phyloP scores from a whole-genome alignment of 2,329 filamentous ascomycete species.

The Raffaelea ambrosiae region DNA sequence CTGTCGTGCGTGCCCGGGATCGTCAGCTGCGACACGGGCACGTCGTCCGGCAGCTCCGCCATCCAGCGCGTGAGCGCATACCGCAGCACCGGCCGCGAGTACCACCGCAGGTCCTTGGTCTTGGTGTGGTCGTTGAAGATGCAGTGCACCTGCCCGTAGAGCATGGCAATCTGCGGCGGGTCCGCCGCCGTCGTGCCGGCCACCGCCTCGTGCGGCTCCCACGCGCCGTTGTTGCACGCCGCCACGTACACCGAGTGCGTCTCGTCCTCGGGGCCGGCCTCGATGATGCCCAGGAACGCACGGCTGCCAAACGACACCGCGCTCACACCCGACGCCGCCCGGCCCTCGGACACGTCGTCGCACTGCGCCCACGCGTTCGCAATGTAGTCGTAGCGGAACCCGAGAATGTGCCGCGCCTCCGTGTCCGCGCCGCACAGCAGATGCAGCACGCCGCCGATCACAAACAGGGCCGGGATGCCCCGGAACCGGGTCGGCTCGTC shows the following conservation, averaged over 20 bases:
- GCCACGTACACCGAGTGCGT: conserved; percentile 15
- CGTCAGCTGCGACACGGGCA: conserved; percentile 53
- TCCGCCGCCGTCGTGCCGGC: conserved; percentile 13
- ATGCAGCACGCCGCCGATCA: conserved; percentile 21
- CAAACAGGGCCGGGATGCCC: conserved; percentile 25
- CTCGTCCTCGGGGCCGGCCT: conserved; percentile 14
- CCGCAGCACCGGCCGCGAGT: conserved; percentile 21
- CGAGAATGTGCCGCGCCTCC: conserved; percentile 19
- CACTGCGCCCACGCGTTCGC: conserved; percentile 20
- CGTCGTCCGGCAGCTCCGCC: conserved; percentile 46
- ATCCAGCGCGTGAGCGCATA: conserved; percentile 51
- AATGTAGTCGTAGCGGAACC: conserved; percentile 21
- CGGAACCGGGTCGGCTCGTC: conserved; percentile 16
- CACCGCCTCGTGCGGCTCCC: conserved; percentile 16
- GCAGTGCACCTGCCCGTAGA: conserved; percentile 23
- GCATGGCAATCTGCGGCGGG: conserved; percentile 18
- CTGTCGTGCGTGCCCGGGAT: conserved; percentile 71
- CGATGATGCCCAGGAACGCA: conserved; percentile 20
- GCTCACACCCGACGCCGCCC: conserved; percentile 22
- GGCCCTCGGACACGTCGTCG: conserved; percentile 24
- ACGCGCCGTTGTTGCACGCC: conserved; percentile 11
- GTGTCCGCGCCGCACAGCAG: conserved; percentile 20
- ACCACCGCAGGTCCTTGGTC: conserved; percentile 24
- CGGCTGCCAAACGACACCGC: conserved; percentile 23
- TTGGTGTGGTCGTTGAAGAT: conserved; percentile 21